Percentiles rank a stretch among this genome's conserved stretches.
These are phyloP conservation scores for Rhizophora apiculata DNA, from an alignment of 345 rosid species.

Conservation along the genomic window DNA sequence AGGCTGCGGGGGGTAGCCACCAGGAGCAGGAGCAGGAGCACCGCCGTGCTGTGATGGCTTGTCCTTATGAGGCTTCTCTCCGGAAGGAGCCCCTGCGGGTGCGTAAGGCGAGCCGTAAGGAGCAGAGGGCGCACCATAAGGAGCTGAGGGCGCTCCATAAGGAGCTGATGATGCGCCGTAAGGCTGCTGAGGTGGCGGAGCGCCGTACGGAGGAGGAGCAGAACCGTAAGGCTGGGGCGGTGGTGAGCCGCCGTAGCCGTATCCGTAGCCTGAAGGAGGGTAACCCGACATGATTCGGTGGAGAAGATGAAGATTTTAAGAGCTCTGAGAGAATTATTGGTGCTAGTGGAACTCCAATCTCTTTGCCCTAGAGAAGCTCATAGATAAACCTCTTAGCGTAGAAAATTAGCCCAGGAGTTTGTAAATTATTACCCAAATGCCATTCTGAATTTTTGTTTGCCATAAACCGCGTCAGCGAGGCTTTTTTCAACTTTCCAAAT, in stretches of 20 bases:
- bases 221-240: conserved; percentile 23
- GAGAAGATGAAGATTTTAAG: no score
- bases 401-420: no score
- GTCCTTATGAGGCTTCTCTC: conserved; percentile 68
- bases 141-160: conserved; percentile 25
- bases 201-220: conserved; percentile 25
- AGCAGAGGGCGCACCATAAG: conserved; percentile 22
- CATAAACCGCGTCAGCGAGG: no score
- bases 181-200: conserved; percentile 22
- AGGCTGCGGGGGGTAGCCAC: conserved; percentile 38
- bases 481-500: no score
- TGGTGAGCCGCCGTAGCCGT: conserved; percentile 8
- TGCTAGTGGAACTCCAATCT: no score
- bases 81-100: conserved; percentile 22
- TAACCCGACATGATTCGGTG: background rate
- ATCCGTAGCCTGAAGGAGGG: background rate
- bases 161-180: conserved; percentile 42
- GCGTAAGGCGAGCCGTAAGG: conserved; percentile 19
- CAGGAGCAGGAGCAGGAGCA: conserved; percentile 20
- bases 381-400: background rate
- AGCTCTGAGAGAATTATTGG: no score
- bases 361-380: no score
- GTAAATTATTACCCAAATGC: no score
- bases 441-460: no score
- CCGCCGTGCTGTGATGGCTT: conserved; percentile 36